Evolutionary conservation across 805 yeast genomes (phyloP).

Genomic region (Kregervanrija pseudodelftensis): DNA sequence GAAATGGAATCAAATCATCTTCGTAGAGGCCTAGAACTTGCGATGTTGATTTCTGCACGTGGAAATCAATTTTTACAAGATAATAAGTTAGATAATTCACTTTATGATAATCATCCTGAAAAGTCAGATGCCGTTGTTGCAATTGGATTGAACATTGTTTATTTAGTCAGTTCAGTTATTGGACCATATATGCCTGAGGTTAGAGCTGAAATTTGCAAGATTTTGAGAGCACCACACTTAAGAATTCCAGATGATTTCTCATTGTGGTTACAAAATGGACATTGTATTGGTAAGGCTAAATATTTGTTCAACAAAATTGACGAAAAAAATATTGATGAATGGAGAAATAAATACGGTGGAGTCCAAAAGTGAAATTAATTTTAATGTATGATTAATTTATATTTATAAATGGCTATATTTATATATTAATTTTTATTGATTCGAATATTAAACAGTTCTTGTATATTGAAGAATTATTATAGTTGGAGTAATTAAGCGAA

Average conservation of each 20-base stretch:
- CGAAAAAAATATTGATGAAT: slow-evolving; percentile 75
- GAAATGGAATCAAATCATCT: slow-evolving; percentile 75
- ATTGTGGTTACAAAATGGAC: slow-evolving; percentile 66
- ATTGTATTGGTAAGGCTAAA: slow-evolving; percentile 83
- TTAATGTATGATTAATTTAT: too few species aligned
- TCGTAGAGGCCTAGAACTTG: slow-evolving; percentile 84
- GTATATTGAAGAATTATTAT: too few species aligned
- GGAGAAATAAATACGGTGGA: slow-evolving; percentile 88
- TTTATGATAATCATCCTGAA: slow-evolving; percentile 68
- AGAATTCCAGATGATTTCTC: slow-evolving; percentile 72
- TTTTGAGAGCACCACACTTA: slow-evolving; percentile 76
- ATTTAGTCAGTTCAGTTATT: slow-evolving; percentile 74
- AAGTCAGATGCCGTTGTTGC: slow-evolving; percentile 89
- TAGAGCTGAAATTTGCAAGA: slow-evolving; percentile 58
- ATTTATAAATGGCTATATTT: too few species aligned
- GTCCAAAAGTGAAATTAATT: slow-evolving; percentile 33
- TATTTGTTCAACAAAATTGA: slow-evolving; percentile 91
- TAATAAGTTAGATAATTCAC: slow-evolving; percentile 84
- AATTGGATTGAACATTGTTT: slow-evolving; percentile 82
- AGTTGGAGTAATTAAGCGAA: too few species aligned
- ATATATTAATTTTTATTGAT: too few species aligned
- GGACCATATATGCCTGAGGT: slow-evolving; percentile 91
- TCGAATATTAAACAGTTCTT: too few species aligned
- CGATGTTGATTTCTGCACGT: slow-evolving; percentile 85
- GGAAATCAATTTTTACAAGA: slow-evolving; percentile 97